phyloP scores from a whole-genome alignment of 306 rosid species.

The Lablab purpureus region DNA sequence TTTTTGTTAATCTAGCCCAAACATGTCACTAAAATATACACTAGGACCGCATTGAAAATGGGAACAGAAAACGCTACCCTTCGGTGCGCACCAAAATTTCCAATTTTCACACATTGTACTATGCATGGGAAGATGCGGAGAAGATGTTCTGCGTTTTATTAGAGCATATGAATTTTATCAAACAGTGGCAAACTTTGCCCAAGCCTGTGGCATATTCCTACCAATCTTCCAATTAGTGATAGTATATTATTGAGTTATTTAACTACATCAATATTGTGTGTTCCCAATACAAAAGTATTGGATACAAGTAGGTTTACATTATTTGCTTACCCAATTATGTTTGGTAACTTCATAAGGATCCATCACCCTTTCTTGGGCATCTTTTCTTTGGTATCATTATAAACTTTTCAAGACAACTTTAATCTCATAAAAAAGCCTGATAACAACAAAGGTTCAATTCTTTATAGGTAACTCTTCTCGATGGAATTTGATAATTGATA shows the following conservation, averaged over 20 bases:
- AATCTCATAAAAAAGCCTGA: conserved; percentile 12
- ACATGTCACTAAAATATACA: conserved; percentile 18
- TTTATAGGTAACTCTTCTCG: background rate
- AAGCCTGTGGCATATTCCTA: conserved; percentile 16
- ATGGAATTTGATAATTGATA: too few relatives aligned
- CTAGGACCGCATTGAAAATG: background rate
- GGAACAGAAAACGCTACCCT: conserved; percentile 23
- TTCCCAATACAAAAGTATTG: background rate
- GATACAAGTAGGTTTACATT: background rate
- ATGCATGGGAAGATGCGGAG: conserved; percentile 32
- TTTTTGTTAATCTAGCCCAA: conserved; percentile 10
- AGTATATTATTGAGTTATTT: background rate
- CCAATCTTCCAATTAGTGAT: background rate
- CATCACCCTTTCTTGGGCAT: background rate
- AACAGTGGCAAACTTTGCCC: conserved; percentile 7
- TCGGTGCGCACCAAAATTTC: conserved; percentile 17
- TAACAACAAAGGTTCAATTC: background rate
- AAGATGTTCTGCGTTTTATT: conserved; percentile 15
- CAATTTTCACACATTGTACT: conserved; percentile 23
- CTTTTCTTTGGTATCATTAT: background rate
- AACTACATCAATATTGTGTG: background rate
- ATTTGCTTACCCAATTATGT: background rate
- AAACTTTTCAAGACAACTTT: background rate
- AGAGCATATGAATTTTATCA: conserved; percentile 31
- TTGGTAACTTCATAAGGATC: background rate